phyloP scores from a whole-genome alignment of 768 basidiomycete species.

The Lactarius indigo region DNA sequence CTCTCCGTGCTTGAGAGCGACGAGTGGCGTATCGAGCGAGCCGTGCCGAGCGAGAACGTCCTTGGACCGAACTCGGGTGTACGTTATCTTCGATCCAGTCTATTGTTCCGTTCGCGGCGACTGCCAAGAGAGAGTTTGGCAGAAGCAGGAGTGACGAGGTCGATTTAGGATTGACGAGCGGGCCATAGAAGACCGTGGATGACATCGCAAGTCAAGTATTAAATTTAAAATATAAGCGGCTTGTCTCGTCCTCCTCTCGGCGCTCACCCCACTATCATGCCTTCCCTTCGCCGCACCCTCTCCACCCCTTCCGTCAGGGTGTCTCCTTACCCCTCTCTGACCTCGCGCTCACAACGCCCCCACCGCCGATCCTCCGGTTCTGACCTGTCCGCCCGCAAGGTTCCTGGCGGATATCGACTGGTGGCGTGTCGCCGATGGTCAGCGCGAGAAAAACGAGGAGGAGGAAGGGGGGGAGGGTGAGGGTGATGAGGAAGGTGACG shows the following conservation, averaged over 20 bases:
- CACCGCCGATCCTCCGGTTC: slow-evolving; percentile 66
- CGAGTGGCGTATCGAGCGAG: slow-evolving; percentile 32
- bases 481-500: slow-evolving; percentile 23
- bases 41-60: slow-evolving; percentile 52
- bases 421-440: slow-evolving; percentile 78
- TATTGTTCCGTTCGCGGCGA: slow-evolving; percentile 53
- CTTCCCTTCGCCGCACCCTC: slow-evolving; percentile 75
- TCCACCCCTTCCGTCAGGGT: slow-evolving; percentile 68
- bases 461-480: slow-evolving; percentile 35
- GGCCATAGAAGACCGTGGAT: slow-evolving; percentile 47
- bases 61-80: slow-evolving; percentile 41
- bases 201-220: neutral
- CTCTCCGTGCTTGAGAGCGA: slow-evolving; percentile 42
- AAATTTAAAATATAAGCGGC: neutral
- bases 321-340: slow-evolving; percentile 54
- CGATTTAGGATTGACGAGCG: slow-evolving; percentile 51
- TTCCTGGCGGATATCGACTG: slow-evolving; percentile 87
- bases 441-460: slow-evolving; percentile 49
- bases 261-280: slow-evolving; percentile 46
- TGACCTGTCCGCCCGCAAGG: slow-evolving; percentile 59
- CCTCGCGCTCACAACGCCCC: slow-evolving; percentile 32
- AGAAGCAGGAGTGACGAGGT: slow-evolving; percentile 43
- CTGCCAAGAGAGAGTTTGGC: slow-evolving; percentile 52
- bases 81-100: slow-evolving; percentile 70
- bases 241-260: slow-evolving; percentile 35